Conservation (phyloP, 2,329 filamentous ascomycete genomes). For the Sporothrix phasma region DNA sequence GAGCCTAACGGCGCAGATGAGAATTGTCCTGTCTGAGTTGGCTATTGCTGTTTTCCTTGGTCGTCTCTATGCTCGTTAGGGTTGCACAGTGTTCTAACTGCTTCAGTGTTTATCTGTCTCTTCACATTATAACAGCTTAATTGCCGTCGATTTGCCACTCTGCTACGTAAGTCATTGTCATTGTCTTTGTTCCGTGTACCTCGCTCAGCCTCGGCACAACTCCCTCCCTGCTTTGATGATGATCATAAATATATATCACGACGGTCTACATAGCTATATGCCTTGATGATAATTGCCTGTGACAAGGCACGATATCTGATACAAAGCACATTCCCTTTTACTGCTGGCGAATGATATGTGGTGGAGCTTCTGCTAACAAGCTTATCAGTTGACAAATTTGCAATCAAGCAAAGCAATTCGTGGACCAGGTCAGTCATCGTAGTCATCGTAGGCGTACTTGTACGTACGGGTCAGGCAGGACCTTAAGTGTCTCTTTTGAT, state of each 20-base stretch:
- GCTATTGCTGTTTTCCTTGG: conserved; percentile 22
- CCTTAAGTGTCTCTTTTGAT: not conserved
- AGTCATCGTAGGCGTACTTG: not conserved
- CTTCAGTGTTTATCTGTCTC: not conserved
- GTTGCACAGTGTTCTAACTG: not conserved
- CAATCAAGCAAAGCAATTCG: not conserved
- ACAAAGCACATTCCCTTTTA: conserved; percentile 13
- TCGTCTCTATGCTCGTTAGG: not conserved
- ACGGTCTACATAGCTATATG: conserved; percentile 73
- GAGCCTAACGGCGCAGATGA: conserved; percentile 54
- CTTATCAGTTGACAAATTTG: not conserved
- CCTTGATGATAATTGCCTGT: conserved; percentile 72
- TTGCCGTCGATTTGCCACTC: no score
- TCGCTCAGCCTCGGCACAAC: not conserved
- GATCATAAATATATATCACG: conserved; percentile 55
- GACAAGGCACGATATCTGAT: conserved; percentile 48
- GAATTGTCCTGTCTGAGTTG: conserved; percentile 35
- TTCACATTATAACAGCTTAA: not conserved
- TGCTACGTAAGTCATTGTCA: conserved; percentile 28
- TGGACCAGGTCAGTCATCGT: conserved; percentile 4
- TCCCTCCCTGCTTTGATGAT: conserved; percentile 44
- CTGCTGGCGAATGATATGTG: not conserved
- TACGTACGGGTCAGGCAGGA: not conserved
- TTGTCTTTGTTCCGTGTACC: conserved; percentile 24
- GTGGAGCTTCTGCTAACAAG: conserved; percentile 1